Base-by-base conservation (phyloP, 2,329 filamentous ascomycete species). In the Ophiocordyceps robertsii region DNA sequence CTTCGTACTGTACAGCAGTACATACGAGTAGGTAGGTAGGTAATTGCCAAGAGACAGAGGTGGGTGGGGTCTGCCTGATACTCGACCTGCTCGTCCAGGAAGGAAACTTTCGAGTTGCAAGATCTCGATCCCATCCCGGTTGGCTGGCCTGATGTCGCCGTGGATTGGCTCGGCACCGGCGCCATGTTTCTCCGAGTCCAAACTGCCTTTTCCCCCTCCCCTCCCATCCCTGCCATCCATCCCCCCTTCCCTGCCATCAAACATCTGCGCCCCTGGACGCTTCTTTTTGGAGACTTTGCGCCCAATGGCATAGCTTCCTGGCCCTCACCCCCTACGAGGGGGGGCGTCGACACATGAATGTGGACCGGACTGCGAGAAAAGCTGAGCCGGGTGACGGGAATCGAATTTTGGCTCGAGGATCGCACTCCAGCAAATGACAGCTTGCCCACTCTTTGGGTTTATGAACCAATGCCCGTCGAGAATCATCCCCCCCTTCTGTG, bases 351-450 rank as follows among this genome's bases (percentile, higher is more conserved):
- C n/a, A 14, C 33, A 16, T 14, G 6, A 16, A 16, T 16, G 33
- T 16, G 33, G 33, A 16, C n/a, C 16, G 6, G n/a, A 16, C n/a
- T 17, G n/a, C 14, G 9, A n/a, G 17, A 17, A 36, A 16, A 30
- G 13, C 27, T 52, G 45, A 49, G 38, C 43, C 42, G 44, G 16
- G 49, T 27, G 45, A 45, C 44, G 51, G 42, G 46, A 53, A 59
- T 58, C 56, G 55, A 51, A 44, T 32, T 56, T 56, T 54, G 51
- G 55, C 53, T 49, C 47, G 49, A 44, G 48, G 46, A 59, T 58
- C 55, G 40, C 33, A 13, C 33, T 9, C 10, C 33, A 36, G 14
- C 33, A 17, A 36, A 10, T 36, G n/a, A 36, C 33, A 14, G 21
- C 21, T 3, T 21, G 36, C 36, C 19, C 36, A 6, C 19, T 10